Percentiles rank a stretch among this genome's conserved stretches.
These are phyloP conservation scores for Austroboletus niveus DNA, from an alignment of 1,284 basidiomycete genomes.

Conservation along the genomic window DNA sequence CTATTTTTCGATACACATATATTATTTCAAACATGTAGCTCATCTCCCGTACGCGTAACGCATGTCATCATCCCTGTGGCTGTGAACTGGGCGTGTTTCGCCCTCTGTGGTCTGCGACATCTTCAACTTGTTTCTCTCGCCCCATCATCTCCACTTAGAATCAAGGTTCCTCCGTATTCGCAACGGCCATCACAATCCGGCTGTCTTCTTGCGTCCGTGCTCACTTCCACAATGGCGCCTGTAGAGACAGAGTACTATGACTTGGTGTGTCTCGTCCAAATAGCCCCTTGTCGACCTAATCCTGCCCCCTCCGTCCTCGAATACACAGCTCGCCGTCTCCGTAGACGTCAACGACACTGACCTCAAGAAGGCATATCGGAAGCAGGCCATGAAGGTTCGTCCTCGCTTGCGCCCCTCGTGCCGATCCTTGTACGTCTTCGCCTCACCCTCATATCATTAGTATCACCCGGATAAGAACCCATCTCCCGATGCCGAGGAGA, in stretches of 20 bases:
- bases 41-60: not conserved
- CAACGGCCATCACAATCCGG: too few species aligned
- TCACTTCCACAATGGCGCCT: conserved; percentile 44
- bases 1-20: conserved; percentile 28
- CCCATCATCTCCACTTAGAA: not conserved
- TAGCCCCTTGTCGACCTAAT: conserved; percentile 2
- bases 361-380: conserved; percentile 95
- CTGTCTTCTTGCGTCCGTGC: too few species aligned
- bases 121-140: conserved; percentile 2
- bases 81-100: conserved; percentile 14
- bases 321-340: conserved; percentile 44
- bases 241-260: conserved; percentile 70
- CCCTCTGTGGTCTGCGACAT: too few species aligned
- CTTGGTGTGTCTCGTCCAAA: conserved; percentile 40
- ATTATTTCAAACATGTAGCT: conserved; percentile 26
- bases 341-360: conserved; percentile 64
- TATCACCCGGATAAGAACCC: conserved; percentile 95
- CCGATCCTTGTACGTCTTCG: not conserved
- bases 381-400: conserved; percentile 88
- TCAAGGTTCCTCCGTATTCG: too few species aligned
- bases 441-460: conserved; percentile 38
- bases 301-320: not conserved
- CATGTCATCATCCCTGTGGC: conserved; percentile 26
- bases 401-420: too few species aligned
- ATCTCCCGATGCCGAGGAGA: conserved; percentile 83